These are phyloP conservation scores for Yamadazyma spencermartinsiae DNA, from an alignment of 1,139 yeast species.

Conservation along the genomic window DNA sequence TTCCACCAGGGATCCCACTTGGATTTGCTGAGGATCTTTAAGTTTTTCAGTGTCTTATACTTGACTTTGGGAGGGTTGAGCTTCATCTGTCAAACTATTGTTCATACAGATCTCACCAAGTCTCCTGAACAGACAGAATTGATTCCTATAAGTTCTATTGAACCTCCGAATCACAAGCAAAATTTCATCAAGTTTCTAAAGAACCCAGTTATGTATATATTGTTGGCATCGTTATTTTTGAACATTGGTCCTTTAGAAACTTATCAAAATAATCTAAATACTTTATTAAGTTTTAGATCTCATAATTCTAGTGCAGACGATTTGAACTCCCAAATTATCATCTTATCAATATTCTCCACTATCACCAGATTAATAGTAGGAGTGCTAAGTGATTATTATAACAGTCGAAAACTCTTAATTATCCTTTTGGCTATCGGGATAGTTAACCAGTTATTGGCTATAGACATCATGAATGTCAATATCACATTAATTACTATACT, in stretches of 20 bases:
- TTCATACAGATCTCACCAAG: slow-evolving; percentile 28
- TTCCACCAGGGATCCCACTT: slow-evolving; percentile 34
- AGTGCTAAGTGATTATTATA: slow-evolving; percentile 57
- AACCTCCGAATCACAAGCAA: slow-evolving; percentile 47
- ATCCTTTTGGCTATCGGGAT: slow-evolving; percentile 43
- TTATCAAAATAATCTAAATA: slow-evolving; percentile 83
- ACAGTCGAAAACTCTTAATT: slow-evolving; percentile 41
- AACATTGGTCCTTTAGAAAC: slow-evolving; percentile 86
- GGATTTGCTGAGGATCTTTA: slow-evolving; percentile 56
- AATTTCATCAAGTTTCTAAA: slow-evolving; percentile 52
- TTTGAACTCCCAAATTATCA: slow-evolving; percentile 46
- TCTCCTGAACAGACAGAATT: slow-evolving; percentile 17
- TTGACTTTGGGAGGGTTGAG: slow-evolving; percentile 55
- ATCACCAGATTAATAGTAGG: slow-evolving; percentile 62
- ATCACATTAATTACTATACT: slow-evolving; percentile 41
- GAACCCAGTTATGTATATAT: slow-evolving; percentile 66
- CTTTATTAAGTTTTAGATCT: slow-evolving; percentile 33
- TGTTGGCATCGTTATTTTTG: slow-evolving; percentile 63
- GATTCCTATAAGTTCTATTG: slow-evolving; percentile 27
- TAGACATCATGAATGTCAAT: slow-evolving; percentile 6
- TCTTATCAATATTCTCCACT: slow-evolving; percentile 44
- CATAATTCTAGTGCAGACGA: slow-evolving; percentile 42
- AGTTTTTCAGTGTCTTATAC: slow-evolving; percentile 58
- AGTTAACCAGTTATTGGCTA: slow-evolving; percentile 35
- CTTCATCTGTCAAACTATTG: slow-evolving; percentile 63